phyloP scores from a whole-genome alignment of 345 rosid species.

The Punica granatum region DNA sequence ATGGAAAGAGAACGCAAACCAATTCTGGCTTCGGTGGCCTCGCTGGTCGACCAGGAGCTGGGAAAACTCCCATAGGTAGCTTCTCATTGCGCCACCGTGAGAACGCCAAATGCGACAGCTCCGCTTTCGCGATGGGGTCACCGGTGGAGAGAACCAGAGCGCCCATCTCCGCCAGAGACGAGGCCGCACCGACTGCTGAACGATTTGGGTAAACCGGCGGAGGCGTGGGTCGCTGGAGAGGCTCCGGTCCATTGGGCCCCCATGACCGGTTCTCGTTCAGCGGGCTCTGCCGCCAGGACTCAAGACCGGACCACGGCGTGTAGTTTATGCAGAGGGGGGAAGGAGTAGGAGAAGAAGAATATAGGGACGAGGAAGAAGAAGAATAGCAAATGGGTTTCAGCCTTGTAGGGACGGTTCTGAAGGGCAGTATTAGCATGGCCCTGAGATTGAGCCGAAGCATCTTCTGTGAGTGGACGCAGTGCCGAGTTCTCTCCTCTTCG shows the following conservation, averaged over 20 bases:
- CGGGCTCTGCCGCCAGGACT: conserved; percentile 56
- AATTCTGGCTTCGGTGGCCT: conserved; percentile 61
- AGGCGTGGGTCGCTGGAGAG: conserved; percentile 12
- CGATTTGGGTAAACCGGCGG: conserved; percentile 1
- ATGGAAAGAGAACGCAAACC: conserved; percentile 32
- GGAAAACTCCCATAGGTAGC: conserved; percentile 50
- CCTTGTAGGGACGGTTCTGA: background rate
- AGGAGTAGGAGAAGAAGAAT: conserved; percentile 22
- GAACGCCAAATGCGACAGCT: conserved; percentile 73
- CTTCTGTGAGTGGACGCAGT: background rate
- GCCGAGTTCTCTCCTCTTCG: background rate
- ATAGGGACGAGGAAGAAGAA: conserved; percentile 1
- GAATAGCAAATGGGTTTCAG: background rate
- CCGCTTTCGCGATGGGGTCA: conserved; percentile 60
- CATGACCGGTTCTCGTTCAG: conserved; percentile 60
- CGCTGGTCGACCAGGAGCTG: conserved; percentile 65
- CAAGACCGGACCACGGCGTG: conserved; percentile 63
- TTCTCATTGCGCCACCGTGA: conserved; percentile 52
- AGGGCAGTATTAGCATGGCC: background rate
- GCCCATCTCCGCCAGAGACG: conserved; percentile 83
- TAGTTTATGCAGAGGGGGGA: conserved; percentile 16
- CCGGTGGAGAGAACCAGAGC: conserved; percentile 67
- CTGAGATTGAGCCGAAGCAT: conserved; percentile 2
- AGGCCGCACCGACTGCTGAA: conserved; percentile 31
- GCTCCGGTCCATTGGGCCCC: conserved; percentile 71